Evolutionary conservation across 2,329 filamentous ascomycete species (phyloP), one percentile per base, ranked within the genome.

Genomic region (Pseudopithomyces maydicus): DNA sequence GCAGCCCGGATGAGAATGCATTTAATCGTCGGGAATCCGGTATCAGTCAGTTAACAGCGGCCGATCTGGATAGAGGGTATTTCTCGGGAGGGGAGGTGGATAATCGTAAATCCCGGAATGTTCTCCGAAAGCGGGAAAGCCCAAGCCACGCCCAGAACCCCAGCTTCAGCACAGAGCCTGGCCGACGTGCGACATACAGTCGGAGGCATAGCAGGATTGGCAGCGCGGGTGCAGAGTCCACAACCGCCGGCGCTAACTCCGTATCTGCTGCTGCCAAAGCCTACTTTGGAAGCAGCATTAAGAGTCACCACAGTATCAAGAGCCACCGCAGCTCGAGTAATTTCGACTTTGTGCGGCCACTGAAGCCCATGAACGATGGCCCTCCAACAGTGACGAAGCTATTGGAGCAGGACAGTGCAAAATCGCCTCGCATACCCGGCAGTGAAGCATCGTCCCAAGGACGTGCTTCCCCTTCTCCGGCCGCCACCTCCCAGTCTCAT

Each of bases 81-180:
- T 97, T 97, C 71, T 97, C 94, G 7, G 92, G 93, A 2, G 90
- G 90, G 15, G 94, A 98, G 69, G 81, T 88, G 11, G 92, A 97
- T 61, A 85, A 85, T 42, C 86, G 89, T 56, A 87, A 85, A 66
- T 77, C 73, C 49, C 85, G 90, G 44, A 96, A 92, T 71, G 82
- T 95, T 45, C 80, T 97, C 62, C 73, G 76, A 22, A 91, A 91
- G 75, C 96, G 95, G 78, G 88, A 90, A 36, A 80, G 77, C 59
- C 78, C 79, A 19, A 79, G 77, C 26, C 86, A 91, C 74, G 88
- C 89, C 36, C 84, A 88, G 45, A 89, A 90, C 65, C 86, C 89
- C 12, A 96, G 91, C 76, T 90, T 92, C 85, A 90, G 71, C 81
- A 88, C 63, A 17, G 70, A 73, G 22, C 56, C 57, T 20, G 63